Evolutionary conservation across 441 rosid species (phyloP), one percentile per base, ranked within the genome.

Genomic region (Isatis lusitanica): DNA sequence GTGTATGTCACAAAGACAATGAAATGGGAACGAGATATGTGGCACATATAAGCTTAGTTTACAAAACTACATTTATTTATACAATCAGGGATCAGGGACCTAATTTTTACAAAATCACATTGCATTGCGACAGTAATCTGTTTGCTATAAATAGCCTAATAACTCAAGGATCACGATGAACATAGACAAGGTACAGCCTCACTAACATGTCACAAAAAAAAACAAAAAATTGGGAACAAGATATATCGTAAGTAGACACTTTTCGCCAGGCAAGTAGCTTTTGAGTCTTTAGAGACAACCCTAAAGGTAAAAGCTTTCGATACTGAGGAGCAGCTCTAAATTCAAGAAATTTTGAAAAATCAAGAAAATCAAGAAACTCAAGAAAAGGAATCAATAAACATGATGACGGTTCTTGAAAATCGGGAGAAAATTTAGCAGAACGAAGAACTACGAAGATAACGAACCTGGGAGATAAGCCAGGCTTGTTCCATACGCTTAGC

Each of bases 401-500:
- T 31, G 35, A 31, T 31, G 35, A 26, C 28, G 28, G 28, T 26
- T 26, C 28, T 26, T 26, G 28, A 26, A 26, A 17, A 17, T 48
- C 35, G 26, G 26, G 55, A 38, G 47, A 58, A 17, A 6, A 47
- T 16, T 68, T 40, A 2, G 18, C 12, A 43, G 0, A 36, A 47
- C 2, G 6, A 21, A 6, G 52, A 61, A 31, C 35, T 15, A 7
- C 7, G 33, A 53, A 56, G 35, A 52, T 35, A n/a, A 3, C 1
- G 35, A 40, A 91, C 96, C 97, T 94, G 93, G 59, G 98, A 90
- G 78, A 94, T 87, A 67, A 82, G 39, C 97, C 95, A 91, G 17
- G 95, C 92, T 70, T 82, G 93, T 68, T 94, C 98, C 84, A 86
- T 85, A 35, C 95, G 93, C 82, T 85, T 89, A 17, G 52, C 76